A percentile compares a stretch with the other conserved stretches of the same genome.
Conservation (phyloP, 2,329 filamentous ascomycete genomes). For the Ceratocystis cubensis region DNA sequence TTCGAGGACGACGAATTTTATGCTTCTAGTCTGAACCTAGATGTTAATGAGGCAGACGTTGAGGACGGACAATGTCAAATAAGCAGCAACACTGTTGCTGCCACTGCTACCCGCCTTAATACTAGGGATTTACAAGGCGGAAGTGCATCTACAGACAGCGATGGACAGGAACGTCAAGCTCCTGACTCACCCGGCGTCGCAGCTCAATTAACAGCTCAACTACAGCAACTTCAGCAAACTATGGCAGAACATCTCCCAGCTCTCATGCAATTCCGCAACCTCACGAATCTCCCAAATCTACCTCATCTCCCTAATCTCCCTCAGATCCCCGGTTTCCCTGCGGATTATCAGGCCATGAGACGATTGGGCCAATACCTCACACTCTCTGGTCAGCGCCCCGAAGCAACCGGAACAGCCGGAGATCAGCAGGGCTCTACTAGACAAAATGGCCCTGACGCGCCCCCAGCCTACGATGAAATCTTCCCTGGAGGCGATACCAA, state of each 20-base stretch:
- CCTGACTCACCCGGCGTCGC: slow-evolving; percentile 46
- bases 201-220: slow-evolving; percentile 59
- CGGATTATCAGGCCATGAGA: slow-evolving; percentile 63
- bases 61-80: background rate
- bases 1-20: slow-evolving; percentile 34
- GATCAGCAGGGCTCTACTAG: background rate
- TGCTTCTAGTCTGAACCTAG: slow-evolving; percentile 29
- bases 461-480: slow-evolving; percentile 69
- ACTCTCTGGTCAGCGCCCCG: slow-evolving; percentile 49
- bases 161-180: background rate
- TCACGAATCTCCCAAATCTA: slow-evolving; percentile 40
- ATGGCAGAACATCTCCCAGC: slow-evolving; percentile 41
- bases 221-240: slow-evolving; percentile 64
- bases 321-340: slow-evolving; percentile 49
- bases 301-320: slow-evolving; percentile 39
- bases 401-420: slow-evolving; percentile 31
- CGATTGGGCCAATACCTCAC: slow-evolving; percentile 53
- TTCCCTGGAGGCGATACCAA: slow-evolving; percentile 43
- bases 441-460: slow-evolving; percentile 32
- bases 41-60: slow-evolving; percentile 30
- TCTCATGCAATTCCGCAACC: slow-evolving; percentile 46
- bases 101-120: background rate
- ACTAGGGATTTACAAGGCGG: slow-evolving; percentile 11
- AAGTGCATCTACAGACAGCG: slow-evolving; percentile 8
- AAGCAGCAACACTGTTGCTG: background rate